Conservation (phyloP, 2,329 filamentous ascomycete species). For the Chalara sp. region DNA sequence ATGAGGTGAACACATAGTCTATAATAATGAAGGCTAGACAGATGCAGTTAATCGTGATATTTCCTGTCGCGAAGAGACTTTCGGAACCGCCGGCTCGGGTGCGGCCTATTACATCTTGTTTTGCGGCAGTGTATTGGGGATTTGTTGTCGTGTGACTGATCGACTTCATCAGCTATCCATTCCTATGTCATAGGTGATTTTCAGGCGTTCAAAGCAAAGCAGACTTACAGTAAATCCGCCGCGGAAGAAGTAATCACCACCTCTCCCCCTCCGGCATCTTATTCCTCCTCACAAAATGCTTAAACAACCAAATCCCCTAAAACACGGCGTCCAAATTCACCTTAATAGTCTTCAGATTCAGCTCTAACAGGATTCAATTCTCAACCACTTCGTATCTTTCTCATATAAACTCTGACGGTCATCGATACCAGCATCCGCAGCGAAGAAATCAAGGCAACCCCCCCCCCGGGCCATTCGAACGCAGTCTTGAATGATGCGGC, state of each 20-base stretch:
- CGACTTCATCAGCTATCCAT: conserved; percentile 32
- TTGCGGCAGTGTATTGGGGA: conserved; percentile 16
- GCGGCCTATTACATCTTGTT: conserved; percentile 24
- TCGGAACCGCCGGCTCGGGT: conserved; percentile 23
- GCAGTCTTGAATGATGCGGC: conserved; percentile 31
- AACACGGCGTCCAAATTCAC: too few species aligned
- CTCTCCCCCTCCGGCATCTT: too few species aligned
- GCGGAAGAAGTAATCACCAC: too few species aligned
- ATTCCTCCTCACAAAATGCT: too few species aligned
- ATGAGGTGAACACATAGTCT: conserved; percentile 22
- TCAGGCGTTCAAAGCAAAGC: too few species aligned
- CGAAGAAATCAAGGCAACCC: conserved; percentile 32
- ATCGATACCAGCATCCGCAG: conserved; percentile 37
- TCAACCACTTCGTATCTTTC: conserved; percentile 26
- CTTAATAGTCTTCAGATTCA: conserved; percentile 31
- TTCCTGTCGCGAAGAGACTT: conserved; percentile 21
- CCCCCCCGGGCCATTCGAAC: conserved; percentile 33
- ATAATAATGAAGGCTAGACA: conserved; percentile 30
- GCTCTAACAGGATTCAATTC: conserved; percentile 22
- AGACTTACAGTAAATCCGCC: too few species aligned
- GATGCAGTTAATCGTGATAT: conserved; percentile 30
- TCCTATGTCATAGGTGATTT: too few species aligned
- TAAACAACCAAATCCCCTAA: too few species aligned
- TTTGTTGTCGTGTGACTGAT: conserved; percentile 3
- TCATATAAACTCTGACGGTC: conserved; percentile 31